Evolutionary conservation across 202 grass and related monocot genomes (phyloP).

Genomic region (Zoysia matrella): DNA sequence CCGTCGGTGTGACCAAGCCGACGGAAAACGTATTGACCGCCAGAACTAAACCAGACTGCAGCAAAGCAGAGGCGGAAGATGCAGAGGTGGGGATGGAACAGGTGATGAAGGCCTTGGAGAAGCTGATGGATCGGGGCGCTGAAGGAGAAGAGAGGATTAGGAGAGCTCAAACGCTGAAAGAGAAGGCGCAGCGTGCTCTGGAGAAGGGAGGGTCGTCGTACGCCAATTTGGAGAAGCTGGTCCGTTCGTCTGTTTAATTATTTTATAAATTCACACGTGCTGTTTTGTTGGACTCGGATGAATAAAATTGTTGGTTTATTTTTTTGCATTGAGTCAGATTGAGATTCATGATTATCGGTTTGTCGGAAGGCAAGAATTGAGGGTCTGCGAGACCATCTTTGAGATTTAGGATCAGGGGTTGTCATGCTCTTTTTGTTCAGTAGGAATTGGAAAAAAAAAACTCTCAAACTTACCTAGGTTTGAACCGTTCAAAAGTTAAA

Average conservation of each 20-base stretch:
- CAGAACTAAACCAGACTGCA: background rate
- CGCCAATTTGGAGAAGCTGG: conserved; percentile 52
- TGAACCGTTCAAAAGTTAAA: too few species aligned
- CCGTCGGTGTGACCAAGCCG: conserved; percentile 37
- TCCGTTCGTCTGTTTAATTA: conserved; percentile 35
- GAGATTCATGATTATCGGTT: too few species aligned
- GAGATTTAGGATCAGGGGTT: too few species aligned
- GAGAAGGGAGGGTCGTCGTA: conserved; percentile 71
- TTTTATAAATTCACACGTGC: background rate
- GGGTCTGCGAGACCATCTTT: too few species aligned
- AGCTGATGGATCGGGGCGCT: conserved; percentile 43
- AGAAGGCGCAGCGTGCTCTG: conserved; percentile 48
- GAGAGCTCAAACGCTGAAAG: conserved; percentile 49
- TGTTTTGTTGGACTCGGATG: background rate
- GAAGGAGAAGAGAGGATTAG: conserved; percentile 48
- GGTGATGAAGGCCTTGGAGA: conserved; percentile 43
- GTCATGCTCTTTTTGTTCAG: too few species aligned
- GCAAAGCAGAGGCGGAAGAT: background rate
- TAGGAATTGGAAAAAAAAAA: too few species aligned
- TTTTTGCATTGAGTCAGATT: too few species aligned
- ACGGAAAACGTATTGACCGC: conserved; percentile 12
- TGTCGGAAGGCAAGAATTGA: too few species aligned
- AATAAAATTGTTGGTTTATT: too few species aligned
- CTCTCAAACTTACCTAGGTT: too few species aligned
- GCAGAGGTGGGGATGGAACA: conserved; percentile 46